phyloP scores from a whole-genome alignment of 2,329 filamentous ascomycete genomes.

The Penicillium sp. region DNA sequence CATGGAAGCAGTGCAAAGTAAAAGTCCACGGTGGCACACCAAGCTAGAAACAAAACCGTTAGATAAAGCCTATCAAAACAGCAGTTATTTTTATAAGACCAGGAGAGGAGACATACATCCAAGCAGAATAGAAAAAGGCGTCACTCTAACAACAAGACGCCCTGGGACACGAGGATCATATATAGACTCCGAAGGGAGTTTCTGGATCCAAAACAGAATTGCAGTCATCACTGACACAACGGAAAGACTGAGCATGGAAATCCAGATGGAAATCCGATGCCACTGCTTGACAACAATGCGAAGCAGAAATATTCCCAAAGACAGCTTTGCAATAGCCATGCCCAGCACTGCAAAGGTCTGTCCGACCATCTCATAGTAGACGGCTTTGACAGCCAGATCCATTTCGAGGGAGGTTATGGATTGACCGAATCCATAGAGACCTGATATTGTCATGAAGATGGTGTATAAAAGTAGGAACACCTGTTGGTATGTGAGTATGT shows the following conservation, averaged over 20 bases:
- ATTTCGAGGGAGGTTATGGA: slow-evolving; percentile 30
- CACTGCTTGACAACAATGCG: slow-evolving; percentile 43
- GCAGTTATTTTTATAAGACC: no score
- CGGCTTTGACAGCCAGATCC: slow-evolving; percentile 35
- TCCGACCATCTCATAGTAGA: slow-evolving; percentile 32
- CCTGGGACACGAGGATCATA: slow-evolving; percentile 28
- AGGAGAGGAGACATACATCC: slow-evolving; percentile 19
- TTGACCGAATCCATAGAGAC: slow-evolving; percentile 45
- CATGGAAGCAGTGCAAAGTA: slow-evolving; percentile 48
- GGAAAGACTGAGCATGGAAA: slow-evolving; percentile 28
- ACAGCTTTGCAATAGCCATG: slow-evolving; percentile 49
- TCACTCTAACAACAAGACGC: slow-evolving; percentile 20
- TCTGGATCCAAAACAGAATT: slow-evolving; percentile 26
- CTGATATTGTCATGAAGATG: slow-evolving; percentile 40
- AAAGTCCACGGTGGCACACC: slow-evolving; percentile 42
- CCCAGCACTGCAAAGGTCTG: slow-evolving; percentile 48
- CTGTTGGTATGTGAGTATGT: slow-evolving; percentile 14
- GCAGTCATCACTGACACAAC: slow-evolving; percentile 32
- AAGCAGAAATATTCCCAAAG: slow-evolving; percentile 49
- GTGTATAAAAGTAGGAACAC: slow-evolving; percentile 38
- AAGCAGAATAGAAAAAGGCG: slow-evolving; percentile 23
- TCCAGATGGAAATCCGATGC: slow-evolving; percentile 48
- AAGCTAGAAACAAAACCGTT: slow-evolving; percentile 15
- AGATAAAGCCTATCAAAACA: background rate
- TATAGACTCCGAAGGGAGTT: slow-evolving; percentile 20